Evolutionary conservation across 768 basidiomycete species (phyloP).

Genomic region (Tubosaeta brunneosetosa): DNA sequence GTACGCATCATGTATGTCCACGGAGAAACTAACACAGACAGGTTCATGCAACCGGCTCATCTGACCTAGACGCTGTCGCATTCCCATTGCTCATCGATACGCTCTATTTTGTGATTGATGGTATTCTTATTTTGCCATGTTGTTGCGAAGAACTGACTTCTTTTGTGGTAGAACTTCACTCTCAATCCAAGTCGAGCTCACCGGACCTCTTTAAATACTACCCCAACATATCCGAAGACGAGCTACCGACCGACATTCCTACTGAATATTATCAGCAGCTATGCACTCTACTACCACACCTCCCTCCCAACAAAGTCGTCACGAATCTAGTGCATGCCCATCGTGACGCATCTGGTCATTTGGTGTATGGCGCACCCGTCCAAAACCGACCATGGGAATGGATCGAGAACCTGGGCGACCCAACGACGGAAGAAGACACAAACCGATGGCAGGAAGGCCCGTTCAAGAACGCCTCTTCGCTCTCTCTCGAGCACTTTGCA

Average conservation of each 20-base stretch:
- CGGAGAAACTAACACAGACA: constrained; percentile 23
- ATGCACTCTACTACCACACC: constrained; percentile 51
- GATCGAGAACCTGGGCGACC: constrained; percentile 66
- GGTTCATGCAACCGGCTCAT: constrained; percentile 51
- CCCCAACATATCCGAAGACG: constrained; percentile 45
- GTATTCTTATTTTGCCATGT: constrained; percentile 33
- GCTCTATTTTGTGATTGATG: constrained; percentile 67
- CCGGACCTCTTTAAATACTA: constrained; percentile 63
- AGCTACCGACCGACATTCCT: constrained; percentile 54
- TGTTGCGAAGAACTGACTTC: background rate
- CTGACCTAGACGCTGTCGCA: constrained; percentile 46
- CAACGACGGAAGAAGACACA: constrained; percentile 40
- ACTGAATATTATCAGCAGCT: constrained; percentile 54
- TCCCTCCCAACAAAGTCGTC: constrained; percentile 48
- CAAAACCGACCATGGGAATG: constrained; percentile 83
- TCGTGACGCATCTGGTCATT: constrained; percentile 49
- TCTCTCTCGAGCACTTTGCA: constrained; percentile 69
- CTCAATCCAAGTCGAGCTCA: constrained; percentile 48
- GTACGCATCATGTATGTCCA: constrained; percentile 1
- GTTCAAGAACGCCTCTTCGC: constrained; percentile 63
- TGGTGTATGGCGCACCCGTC: constrained; percentile 49
- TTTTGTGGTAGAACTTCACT: constrained; percentile 49
- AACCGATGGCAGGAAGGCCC: constrained; percentile 39
- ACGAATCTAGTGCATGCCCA: constrained; percentile 56
- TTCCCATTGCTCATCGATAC: constrained; percentile 73